Evolutionary conservation across 2,329 filamentous ascomycete species (phyloP).

Genomic region (Cordyceps cicadae): DNA sequence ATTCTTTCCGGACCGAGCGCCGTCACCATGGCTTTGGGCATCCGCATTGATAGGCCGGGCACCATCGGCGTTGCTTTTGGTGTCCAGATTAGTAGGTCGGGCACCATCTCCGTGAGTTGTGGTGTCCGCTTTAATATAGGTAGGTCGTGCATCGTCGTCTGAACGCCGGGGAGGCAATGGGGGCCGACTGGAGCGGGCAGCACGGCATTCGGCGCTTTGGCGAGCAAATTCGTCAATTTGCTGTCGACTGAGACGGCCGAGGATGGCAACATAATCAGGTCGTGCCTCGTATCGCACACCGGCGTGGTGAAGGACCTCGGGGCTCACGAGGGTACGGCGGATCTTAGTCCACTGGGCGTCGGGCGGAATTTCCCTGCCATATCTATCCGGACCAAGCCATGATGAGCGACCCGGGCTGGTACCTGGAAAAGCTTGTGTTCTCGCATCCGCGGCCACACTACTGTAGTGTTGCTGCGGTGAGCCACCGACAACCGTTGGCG

Average conservation of each 20-base stretch:
- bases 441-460: slow-evolving; percentile 27
- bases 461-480: slow-evolving; percentile 36
- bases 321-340: slow-evolving; percentile 45
- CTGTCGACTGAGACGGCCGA: slow-evolving; percentile 45
- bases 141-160: neutral
- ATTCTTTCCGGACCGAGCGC: neutral
- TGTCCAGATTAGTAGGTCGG: slow-evolving; percentile 16
- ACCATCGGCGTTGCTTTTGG: neutral
- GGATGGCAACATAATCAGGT: slow-evolving; percentile 51
- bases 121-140: neutral
- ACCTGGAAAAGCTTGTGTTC: neutral
- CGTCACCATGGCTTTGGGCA: neutral
- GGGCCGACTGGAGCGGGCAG: slow-evolving; percentile 23
- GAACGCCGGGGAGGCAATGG: slow-evolving; percentile 6
- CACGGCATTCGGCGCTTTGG: slow-evolving; percentile 39
- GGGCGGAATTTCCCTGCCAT: slow-evolving; percentile 45
- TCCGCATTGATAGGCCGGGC: neutral
- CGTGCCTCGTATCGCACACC: slow-evolving; percentile 53
- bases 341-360: slow-evolving; percentile 55
- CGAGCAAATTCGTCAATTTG: slow-evolving; percentile 45
- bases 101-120: neutral
- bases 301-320: slow-evolving; percentile 46
- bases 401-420: slow-evolving; percentile 16
- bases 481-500: slow-evolving; percentile 22
- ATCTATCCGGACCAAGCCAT: slow-evolving; percentile 46